Base-by-base conservation (phyloP, 73 alveolate genomes). In the Durusdinium trenchii region DNA sequence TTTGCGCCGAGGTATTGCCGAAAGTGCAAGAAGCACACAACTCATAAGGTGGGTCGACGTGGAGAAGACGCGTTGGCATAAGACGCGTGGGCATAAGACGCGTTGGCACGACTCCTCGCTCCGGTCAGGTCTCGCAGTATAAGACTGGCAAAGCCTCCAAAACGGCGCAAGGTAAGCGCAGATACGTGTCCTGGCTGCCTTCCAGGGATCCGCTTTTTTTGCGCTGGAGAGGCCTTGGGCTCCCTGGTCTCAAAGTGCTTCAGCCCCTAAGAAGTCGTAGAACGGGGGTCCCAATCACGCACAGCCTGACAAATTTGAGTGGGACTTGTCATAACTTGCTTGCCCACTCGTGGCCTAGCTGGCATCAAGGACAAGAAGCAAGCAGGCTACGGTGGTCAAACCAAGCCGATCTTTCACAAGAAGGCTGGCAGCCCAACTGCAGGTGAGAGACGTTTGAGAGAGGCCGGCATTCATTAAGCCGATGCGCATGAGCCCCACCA, bases 391-490 rank as follows among this genome's bases (percentile, higher is more conserved):
- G 99, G 99, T 36, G 99, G 99, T 2, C 99, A 99, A 94, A 99
- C 99, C 99, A 99, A 99, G 90, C 99, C 99, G 73, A 99, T 99
- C 96, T 99, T 99, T 99, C 99, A 99, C 99, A 99, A 99, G 99
- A 99, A 99, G 96, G 96, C 69, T 48, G 51, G 71, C 48, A 42
- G 42, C 4, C 3, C 73, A 60, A 60, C 73, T 30, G n/a, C 0
- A 51, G 84, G 50, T 10, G 35, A 60, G 73, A 60, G n/a, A 1
- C 4, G 73, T 60, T 23, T 23, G 30, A 60, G n/a, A 32, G 73
- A 23, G 73, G n/a, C 18, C 18, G 7, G 18, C 12, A 23, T 12
- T 57, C 12, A 57, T 23, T 57, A 57, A 23, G n/a, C n/a, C n/a
- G n/a, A n/a, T n/a, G n/a, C n/a, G n/a, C n/a, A n/a, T n/a, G n/a